These are phyloP conservation scores for Megacollybia platyphylla DNA, from an alignment of 1,284 basidiomycete species.

Conservation along the genomic window DNA sequence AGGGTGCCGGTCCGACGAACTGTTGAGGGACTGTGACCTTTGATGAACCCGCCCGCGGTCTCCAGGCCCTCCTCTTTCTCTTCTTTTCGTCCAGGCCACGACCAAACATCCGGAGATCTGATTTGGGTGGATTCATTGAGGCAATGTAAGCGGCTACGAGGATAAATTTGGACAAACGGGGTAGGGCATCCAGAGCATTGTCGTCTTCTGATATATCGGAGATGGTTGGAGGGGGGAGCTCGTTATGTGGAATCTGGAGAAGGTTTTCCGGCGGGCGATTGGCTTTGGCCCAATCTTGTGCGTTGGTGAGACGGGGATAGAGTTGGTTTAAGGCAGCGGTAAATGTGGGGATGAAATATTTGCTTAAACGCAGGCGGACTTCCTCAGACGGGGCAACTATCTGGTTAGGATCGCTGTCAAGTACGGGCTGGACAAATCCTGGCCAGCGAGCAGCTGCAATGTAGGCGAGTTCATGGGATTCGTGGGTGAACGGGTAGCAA, in stretches of 20 bases:
- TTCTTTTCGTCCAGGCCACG: conserved; percentile 57
- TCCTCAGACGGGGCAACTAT: conserved; percentile 32
- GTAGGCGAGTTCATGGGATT: conserved; percentile 63
- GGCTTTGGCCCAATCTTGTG: conserved; percentile 40
- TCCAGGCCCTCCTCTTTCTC: conserved; percentile 27
- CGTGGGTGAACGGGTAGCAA: conserved; percentile 52
- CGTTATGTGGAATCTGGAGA: conserved; percentile 10
- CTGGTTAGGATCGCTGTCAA: conserved; percentile 18
- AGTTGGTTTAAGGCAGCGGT: conserved; percentile 49
- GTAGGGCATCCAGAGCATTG: conserved; percentile 16
- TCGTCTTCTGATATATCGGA: not conserved
- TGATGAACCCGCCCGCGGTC: conserved; percentile 4
- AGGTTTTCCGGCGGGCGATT: conserved; percentile 29
- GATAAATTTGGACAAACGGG: conserved; percentile 61
- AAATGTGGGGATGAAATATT: conserved; percentile 47
- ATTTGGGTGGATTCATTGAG: conserved; percentile 76
- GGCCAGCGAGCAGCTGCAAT: conserved; percentile 74
- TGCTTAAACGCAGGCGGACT: conserved; percentile 45
- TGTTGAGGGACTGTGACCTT: conserved; percentile 56
- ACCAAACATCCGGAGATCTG: conserved; percentile 75
- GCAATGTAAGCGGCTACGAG: conserved; percentile 77
- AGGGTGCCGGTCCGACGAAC: conserved; percentile 70
- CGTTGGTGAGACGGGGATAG: conserved; percentile 51
- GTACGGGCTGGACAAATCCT: conserved; percentile 54
- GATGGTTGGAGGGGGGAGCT: conserved; percentile 4